Evolutionary conservation across 148 eudicot species (phyloP), one percentile per base, ranked within the genome.

Genomic region (Chenopodium quinoa): DNA sequence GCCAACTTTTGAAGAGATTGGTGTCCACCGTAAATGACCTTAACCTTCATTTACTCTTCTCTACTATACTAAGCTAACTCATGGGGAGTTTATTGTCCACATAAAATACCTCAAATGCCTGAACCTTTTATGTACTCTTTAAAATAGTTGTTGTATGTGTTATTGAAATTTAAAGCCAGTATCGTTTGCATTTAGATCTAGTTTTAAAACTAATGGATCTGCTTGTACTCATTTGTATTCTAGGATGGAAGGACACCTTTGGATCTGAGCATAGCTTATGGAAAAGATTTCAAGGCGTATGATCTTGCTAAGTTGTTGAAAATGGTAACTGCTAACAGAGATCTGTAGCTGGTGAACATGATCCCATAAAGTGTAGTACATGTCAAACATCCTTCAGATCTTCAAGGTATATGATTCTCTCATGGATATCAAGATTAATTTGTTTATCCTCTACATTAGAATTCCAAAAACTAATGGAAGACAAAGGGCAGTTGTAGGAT

Each of bases 261-360:
- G 50, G 98, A 93, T 86, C 83, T 96, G 78, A 87, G 92, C 89
- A 60, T 96, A 56, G 92, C 97, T 81, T 96, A 93, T 80, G 98
- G 99, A 71, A 96, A 92, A 89, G 97, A 92, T n/a, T 96, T 96
- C 90, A 93, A 93, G 62, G 85, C 99, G 2, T 93, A 88, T 66
- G 98, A 96, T 76, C 93, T 96, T 65, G 87, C 94, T 81, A 96
- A 92, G 89, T 80, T 96, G 82, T 71, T 96, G 90, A 96, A 96
- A 89, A 82, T 91, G 79, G 84, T 92, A 76, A 90, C 95, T 62
- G 87, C 87, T 31, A 86, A 85, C 83, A 88, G 91, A 87, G 72
- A 84, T 76, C 78, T 82, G 40, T 90, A 85, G 85, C 50, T 85
- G 63, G 50, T 77, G 75, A 52, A 76, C 29, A 17, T 27, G 80